Conservation (phyloP, 306 rosid species). For the Pueraria montana region DNA sequence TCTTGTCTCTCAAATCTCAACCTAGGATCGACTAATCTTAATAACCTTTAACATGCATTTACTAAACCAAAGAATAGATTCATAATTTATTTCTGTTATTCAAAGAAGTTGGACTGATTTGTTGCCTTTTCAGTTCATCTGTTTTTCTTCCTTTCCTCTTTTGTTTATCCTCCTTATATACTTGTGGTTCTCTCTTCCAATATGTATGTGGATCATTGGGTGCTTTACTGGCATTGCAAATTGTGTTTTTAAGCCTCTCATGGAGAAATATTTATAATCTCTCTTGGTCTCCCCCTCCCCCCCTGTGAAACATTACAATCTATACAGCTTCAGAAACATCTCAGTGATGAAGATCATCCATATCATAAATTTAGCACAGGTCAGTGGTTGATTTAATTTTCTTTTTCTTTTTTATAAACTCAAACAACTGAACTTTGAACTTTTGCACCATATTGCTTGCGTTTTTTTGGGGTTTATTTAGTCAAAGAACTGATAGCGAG, state of each 20-base stretch:
- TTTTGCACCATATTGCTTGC: conserved; percentile 35
- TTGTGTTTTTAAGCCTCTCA: conserved; percentile 22
- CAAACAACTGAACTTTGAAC: conserved; percentile 30
- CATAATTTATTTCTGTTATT: conserved; percentile 9
- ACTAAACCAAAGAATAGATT: neutral
- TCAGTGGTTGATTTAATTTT: conserved; percentile 48
- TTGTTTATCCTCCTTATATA: conserved; percentile 28
- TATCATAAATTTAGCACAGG: conserved; percentile 96
- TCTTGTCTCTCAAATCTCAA: neutral
- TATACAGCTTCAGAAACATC: conserved; percentile 90
- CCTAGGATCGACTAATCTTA: conserved; percentile 22
- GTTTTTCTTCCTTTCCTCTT: neutral
- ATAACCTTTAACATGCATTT: conserved; percentile 3
- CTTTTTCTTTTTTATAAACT: conserved; percentile 1
- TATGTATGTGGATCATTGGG: conserved; percentile 21
- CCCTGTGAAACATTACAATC: conserved; percentile 47
- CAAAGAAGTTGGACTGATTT: conserved; percentile 20
- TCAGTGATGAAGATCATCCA: conserved; percentile 83
- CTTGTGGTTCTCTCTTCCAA: conserved; percentile 18
- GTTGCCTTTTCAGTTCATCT: conserved; percentile 22
- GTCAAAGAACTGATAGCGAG: conserved; percentile 13
- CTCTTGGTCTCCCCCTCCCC: conserved; percentile 9
- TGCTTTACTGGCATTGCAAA: conserved; percentile 27
- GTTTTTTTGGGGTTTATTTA: conserved; percentile 31
- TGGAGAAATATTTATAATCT: conserved; percentile 45